Evolutionary conservation across 2,329 filamentous ascomycete genomes (phyloP).

Genomic region (Epichloe uncinata): DNA sequence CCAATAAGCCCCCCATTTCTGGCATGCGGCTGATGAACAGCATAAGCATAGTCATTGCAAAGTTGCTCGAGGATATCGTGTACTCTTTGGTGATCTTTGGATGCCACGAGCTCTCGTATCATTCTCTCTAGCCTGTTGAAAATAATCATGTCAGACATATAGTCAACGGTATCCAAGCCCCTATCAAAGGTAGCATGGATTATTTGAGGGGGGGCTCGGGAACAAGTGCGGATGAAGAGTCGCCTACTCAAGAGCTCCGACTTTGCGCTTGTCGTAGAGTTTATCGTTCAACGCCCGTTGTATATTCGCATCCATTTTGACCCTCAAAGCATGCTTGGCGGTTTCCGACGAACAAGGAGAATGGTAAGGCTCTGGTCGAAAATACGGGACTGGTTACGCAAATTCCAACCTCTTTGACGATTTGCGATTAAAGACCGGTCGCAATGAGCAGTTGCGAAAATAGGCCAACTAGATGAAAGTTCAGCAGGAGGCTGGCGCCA

Average conservation of each 20-base stretch:
- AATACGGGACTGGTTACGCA: not conserved
- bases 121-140: constrained; percentile 65
- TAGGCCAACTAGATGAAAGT: not conserved
- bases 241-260: constrained; percentile 85
- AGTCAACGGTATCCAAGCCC: not conserved
- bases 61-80: constrained; percentile 86
- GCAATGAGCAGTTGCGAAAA: not conserved
- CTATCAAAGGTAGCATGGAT: not conserved
- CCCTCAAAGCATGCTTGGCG: constrained; percentile 1
- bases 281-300: constrained; percentile 92
- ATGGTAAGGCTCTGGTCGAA: not conserved
- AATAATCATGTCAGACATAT: constrained; percentile 7
- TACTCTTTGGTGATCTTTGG: constrained; percentile 67
- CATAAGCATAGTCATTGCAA: constrained; percentile 95
- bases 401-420: not conserved
- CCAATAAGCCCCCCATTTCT: constrained; percentile 94
- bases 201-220: not conserved
- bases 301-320: constrained; percentile 70
- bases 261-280: constrained; percentile 96
- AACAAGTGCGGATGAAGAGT: not conserved
- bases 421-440: not conserved
- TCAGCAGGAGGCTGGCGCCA: not conserved
- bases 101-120: constrained; percentile 70
- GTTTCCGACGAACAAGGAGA: not conserved
- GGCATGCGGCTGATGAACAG: constrained; percentile 91